Evolutionary conservation across 352 stramenopile species (phyloP).

Genomic region (Globisporangium yorkense): DNA sequence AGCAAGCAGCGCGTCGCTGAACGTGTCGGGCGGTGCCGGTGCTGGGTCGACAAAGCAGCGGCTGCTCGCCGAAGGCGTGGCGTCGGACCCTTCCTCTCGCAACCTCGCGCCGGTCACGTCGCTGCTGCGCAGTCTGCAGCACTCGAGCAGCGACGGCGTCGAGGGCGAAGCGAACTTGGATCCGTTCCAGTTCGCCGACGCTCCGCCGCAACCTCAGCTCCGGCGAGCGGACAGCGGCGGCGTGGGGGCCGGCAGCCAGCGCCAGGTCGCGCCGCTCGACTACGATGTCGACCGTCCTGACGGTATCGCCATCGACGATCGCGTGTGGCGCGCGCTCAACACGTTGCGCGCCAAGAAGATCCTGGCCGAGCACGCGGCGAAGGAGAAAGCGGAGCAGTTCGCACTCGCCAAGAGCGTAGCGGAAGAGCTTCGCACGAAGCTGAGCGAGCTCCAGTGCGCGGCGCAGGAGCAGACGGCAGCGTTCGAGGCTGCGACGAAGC

Average conservation of each 20-base stretch:
- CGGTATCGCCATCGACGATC: constrained; percentile 53
- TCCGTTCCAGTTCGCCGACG: constrained; percentile 63
- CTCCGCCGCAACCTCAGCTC: constrained; percentile 18
- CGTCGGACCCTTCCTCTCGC: constrained; percentile 23
- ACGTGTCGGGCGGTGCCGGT: constrained; percentile 1
- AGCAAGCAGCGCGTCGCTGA: constrained; percentile 12
- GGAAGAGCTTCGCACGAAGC: constrained; percentile 44
- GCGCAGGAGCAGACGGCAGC: constrained; percentile 21
- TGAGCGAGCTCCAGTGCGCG: constrained; percentile 32
- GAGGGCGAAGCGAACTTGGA: constrained; percentile 54
- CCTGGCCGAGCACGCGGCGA: constrained; percentile 39
- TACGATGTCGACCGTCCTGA: constrained; percentile 65
- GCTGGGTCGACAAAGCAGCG: constrained; percentile 27
- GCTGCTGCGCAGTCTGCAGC: constrained; percentile 30
- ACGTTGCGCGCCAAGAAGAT: constrained; percentile 62
- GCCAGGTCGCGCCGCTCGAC: constrained; percentile 59
- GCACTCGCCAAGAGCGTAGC: constrained; percentile 34
- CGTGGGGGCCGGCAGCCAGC: constrained; percentile 1
- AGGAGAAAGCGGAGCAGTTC: constrained; percentile 52
- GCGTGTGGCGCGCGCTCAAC: constrained; percentile 63
- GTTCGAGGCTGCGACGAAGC: constrained; percentile 10
- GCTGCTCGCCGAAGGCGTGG: constrained; percentile 28
- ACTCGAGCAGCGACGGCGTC: constrained; percentile 17
- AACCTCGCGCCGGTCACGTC: constrained; percentile 14
- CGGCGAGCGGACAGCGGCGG: constrained; percentile 4